Evolutionary conservation across 176 grass and related monocot species (phyloP), one percentile per base, ranked within the genome.

Genomic region (Tillandsia leiboldiana): DNA sequence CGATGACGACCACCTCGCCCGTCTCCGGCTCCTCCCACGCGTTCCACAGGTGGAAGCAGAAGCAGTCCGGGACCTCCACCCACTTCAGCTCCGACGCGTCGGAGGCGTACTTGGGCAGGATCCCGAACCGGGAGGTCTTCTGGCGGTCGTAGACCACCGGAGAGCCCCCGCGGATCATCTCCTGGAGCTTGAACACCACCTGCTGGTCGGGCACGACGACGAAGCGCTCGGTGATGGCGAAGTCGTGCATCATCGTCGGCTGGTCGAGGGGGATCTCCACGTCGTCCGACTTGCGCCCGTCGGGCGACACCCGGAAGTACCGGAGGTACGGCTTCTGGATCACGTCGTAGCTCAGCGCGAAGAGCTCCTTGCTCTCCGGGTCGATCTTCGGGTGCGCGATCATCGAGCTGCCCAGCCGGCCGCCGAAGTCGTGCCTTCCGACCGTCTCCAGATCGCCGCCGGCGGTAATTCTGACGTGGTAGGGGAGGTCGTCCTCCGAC

Each of bases 41-140:
- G 72, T 96, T 96, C 92, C 92, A 96, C 23, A 96, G 79, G 79
- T 96, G 92, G 83, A 96, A 96, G 83, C 92, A 96, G 86, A 96
- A 96, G 78, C 92, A 96, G 51, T 89, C 92, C 3, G 88, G 88
- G 18, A 92, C 92, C 65, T 96, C 92, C 9, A 96, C 86, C 92
- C 92, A 96, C 65, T 13, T 52, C 64, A 96, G 86, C 76, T 87
- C 86, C 12, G 78, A 78, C 65, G 88, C 79, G 49, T 78, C 47
- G 22, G 0, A 2, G 27, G 92, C 86, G 78, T 87, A 79, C 69
- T 92, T 96, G 48, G 92, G 92, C 0, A 96, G 82, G 1, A 96
- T 62, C 2, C 92, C 92, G 70, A 96, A 96, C 0, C 92, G 81
- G 1, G 92, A 84, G 0, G 77, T 92, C 78, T 96, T 96, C 10